These are phyloP conservation scores for Biscutella laevigata DNA, from an alignment of 441 rosid species.

Conservation along the genomic window DNA sequence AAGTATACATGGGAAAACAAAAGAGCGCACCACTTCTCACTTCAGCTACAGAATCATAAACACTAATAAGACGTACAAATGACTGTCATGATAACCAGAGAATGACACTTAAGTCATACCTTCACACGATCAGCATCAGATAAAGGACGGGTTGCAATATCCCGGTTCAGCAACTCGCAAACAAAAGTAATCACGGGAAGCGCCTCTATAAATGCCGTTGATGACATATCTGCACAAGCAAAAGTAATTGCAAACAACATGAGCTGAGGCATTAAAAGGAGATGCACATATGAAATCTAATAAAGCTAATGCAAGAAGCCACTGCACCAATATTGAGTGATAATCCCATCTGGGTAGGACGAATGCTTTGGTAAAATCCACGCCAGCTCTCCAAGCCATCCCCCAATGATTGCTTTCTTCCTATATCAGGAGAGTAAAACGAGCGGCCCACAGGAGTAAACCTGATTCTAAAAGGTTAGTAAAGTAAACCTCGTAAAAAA, in stretches of 20 bases:
- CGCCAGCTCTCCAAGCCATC: slow-evolving; percentile 98
- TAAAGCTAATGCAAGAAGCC: background rate
- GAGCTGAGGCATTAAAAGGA: slow-evolving; percentile 6
- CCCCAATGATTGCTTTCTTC: slow-evolving; percentile 74
- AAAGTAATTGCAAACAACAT: slow-evolving; percentile 5
- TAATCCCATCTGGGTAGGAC: slow-evolving; percentile 94
- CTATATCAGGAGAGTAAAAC: slow-evolving; percentile 76
- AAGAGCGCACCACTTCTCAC: background rate
- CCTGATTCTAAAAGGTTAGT: slow-evolving; percentile 33
- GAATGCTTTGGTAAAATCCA: slow-evolving; percentile 94
- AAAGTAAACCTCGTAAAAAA: background rate
- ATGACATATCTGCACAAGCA: slow-evolving; percentile 68
- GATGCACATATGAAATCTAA: background rate
- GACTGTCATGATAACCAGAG: background rate
- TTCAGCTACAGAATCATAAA: background rate
- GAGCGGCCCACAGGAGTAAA: slow-evolving; percentile 88
- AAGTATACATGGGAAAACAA: background rate
- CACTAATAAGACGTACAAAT: too few species aligned
- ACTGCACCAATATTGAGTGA: slow-evolving; percentile 73
- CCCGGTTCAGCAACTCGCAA: slow-evolving; percentile 50
- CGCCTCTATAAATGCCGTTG: slow-evolving; percentile 91
- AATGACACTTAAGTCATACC: slow-evolving; percentile 32
- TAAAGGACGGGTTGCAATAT: slow-evolving; percentile 59
- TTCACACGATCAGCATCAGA: slow-evolving; percentile 90
- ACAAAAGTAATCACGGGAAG: slow-evolving; percentile 73